phyloP scores from a whole-genome alignment of 345 rosid genomes.

The Salix suchowensis region DNA sequence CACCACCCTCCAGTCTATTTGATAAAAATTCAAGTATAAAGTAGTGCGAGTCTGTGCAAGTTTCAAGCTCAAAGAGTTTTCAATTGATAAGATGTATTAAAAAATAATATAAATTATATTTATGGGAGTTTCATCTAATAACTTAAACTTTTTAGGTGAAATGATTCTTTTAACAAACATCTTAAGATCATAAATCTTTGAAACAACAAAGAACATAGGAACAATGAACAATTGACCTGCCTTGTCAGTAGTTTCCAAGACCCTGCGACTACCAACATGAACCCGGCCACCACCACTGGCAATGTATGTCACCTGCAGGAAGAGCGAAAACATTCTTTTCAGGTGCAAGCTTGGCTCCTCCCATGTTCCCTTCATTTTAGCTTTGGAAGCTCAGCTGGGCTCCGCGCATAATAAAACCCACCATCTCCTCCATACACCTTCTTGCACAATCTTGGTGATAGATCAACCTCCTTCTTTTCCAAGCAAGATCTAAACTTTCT shows the following conservation, averaged over 20 bases:
- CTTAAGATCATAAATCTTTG: slow-evolving; percentile 78
- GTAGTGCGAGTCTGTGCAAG: no score
- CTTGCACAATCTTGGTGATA: slow-evolving; percentile 63
- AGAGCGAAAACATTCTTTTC: slow-evolving; percentile 76
- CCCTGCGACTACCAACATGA: slow-evolving; percentile 65
- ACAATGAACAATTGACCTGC: slow-evolving; percentile 71
- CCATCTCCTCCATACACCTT: slow-evolving; percentile 62
- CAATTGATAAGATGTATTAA: no score
- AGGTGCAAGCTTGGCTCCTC: slow-evolving; percentile 79
- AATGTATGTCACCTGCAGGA: slow-evolving; percentile 84
- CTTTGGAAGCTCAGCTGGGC: slow-evolving; percentile 78
- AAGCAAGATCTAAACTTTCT: background rate
- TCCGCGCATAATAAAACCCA: slow-evolving; percentile 76
- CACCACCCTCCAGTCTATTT: no score
- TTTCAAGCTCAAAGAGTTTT: no score
- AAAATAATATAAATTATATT: no score
- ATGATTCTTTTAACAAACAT: slow-evolving; percentile 20
- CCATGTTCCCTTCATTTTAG: slow-evolving; percentile 68
- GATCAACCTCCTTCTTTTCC: slow-evolving; percentile 65
- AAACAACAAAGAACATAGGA: slow-evolving; percentile 81
- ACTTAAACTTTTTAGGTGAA: no score
- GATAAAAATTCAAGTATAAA: no score
- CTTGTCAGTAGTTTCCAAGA: slow-evolving; percentile 64
- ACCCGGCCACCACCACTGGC: slow-evolving; percentile 73
- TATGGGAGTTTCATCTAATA: no score